Base-by-base conservation (phyloP, 2,329 filamentous ascomycete genomes). In the Lachnellula suecica region DNA sequence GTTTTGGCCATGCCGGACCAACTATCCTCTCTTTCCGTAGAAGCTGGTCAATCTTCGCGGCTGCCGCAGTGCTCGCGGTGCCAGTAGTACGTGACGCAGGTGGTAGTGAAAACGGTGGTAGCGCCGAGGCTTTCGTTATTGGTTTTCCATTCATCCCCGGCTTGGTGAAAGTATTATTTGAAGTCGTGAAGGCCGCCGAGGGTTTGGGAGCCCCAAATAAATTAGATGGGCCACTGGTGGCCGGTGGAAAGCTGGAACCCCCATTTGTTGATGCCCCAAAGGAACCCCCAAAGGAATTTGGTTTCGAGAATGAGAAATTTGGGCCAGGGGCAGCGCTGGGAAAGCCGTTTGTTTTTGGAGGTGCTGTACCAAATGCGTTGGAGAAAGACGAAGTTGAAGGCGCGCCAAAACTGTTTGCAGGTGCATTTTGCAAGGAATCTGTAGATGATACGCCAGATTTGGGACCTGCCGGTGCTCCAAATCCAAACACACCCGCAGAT, bases 21-120 rank as follows among this genome's bases (percentile, higher is more conserved):
- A 44, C 19, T 17, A 65, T 50, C 3, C 73, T 73, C 62, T 84
- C 80, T 57, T 75, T 78, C n/a, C 72, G 71, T 2, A 86, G 69
- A 53, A 79, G 78, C 8, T 72, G 69, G 53, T 76, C 72, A 25
- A 86, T 80, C 52, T 73, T 77, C 48, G 69, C 73, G 9, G 81
- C 78, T 19, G 71, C 59, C 48, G 43, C 61, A 54, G 45, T 62
- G 34, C 51, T 59, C 7, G 54, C 51, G 15, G 51, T 31, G 13
- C 45, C 49, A n/a, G 34, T 47, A 11, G 34, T 10, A 4, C 22
- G 22, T 24, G 31, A 27, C 25, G 45, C 41, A 20, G 43, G 15
- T 20, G 15, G 45, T 13, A 31, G 6, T 23, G 45, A 11, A 34
- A 22, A 20, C 7, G 13, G 24, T 24, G 49, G 15, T 29, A 20